Conservation (phyloP, 192 early-diverging fungal genomes). For the Entomortierella beljakovae region DNA sequence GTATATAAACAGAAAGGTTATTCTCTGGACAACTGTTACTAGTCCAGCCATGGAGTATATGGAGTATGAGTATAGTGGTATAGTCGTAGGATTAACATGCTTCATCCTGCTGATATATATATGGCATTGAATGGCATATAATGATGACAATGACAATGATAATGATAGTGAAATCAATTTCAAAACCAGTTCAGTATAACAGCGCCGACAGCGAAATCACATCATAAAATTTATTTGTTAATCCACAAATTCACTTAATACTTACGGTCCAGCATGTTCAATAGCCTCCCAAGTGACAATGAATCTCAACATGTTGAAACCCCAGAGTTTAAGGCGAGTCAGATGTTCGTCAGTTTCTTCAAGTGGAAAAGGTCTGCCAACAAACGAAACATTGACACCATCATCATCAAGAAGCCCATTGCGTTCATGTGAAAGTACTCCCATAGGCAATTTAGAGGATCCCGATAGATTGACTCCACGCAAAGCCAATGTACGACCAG, state of each 20-base stretch:
- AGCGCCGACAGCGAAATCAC: too few relatives aligned
- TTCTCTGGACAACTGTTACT: too few relatives aligned
- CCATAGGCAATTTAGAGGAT: constrained; percentile 63
- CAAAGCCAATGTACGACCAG: constrained; percentile 62
- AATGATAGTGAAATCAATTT: too few relatives aligned
- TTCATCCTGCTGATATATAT: too few relatives aligned
- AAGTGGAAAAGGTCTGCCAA: constrained; percentile 79
- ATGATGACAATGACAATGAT: too few relatives aligned
- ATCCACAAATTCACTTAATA: constrained; percentile 7
- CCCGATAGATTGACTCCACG: constrained; percentile 68
- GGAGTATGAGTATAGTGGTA: too few relatives aligned
- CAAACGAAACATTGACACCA: constrained; percentile 69
- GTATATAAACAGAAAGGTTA: too few relatives aligned
- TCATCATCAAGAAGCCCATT: constrained; percentile 67
- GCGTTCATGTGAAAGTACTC: constrained; percentile 53
- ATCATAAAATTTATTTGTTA: too few relatives aligned
- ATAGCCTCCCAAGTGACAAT: constrained; percentile 84
- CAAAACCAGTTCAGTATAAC: too few relatives aligned
- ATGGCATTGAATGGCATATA: too few relatives aligned
- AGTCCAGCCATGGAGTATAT: too few relatives aligned
- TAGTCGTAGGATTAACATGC: too few relatives aligned
- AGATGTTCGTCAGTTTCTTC: constrained; percentile 81
- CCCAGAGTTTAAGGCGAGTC: constrained; percentile 70
- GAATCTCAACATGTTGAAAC: constrained; percentile 79
- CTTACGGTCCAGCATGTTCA: constrained; percentile 71